Percentiles rank a stretch among this genome's conserved stretches.
phyloP scores from a whole-genome alignment of 140 eudicot species.

The Anethum foeniculum region DNA sequence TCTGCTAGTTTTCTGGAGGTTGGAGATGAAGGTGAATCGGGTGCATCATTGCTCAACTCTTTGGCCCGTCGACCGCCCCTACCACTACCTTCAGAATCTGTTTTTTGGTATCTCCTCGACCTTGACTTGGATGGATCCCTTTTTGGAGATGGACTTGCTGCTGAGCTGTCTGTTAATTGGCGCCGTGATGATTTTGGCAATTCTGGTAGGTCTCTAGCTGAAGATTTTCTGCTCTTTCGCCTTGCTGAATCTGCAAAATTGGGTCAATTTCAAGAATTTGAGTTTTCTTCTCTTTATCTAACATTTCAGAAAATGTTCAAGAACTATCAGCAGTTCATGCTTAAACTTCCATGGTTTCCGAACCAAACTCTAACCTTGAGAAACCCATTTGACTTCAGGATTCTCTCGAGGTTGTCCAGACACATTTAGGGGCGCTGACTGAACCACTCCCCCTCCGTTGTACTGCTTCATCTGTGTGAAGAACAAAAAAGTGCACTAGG shows the following conservation, averaged over 20 bases:
- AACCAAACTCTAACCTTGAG: conserved; percentile 38
- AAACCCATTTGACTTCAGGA: conserved; percentile 40
- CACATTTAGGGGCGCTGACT: conserved; percentile 29
- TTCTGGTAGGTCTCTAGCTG: conserved; percentile 4
- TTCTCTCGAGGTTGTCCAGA: conserved; percentile 24
- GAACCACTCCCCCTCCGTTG: conserved; percentile 28
- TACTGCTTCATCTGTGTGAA: conserved; percentile 42
- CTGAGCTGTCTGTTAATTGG: background rate
- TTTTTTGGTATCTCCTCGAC: conserved; percentile 2
- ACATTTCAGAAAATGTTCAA: background rate
- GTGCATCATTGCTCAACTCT: background rate
- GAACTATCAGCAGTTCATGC: background rate
- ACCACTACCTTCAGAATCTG: background rate
- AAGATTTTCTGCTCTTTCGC: background rate
- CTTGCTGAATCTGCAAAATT: conserved; percentile 5
- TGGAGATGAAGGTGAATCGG: conserved; percentile 1
- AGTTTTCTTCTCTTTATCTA: background rate
- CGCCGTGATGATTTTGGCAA: conserved; percentile 8
- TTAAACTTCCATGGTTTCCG: background rate
- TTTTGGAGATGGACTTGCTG: background rate
- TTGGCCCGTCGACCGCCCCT: background rate
- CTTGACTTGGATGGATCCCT: conserved; percentile 5
- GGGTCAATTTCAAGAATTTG: background rate
- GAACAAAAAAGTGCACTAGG: background rate
- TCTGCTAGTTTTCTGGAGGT: background rate